A percentile compares a stretch with the other conserved stretches of the same genome.
Evolutionary conservation across 192 early-diverging fungal species (phyloP).

Genomic region (Dissophora ornata): DNA sequence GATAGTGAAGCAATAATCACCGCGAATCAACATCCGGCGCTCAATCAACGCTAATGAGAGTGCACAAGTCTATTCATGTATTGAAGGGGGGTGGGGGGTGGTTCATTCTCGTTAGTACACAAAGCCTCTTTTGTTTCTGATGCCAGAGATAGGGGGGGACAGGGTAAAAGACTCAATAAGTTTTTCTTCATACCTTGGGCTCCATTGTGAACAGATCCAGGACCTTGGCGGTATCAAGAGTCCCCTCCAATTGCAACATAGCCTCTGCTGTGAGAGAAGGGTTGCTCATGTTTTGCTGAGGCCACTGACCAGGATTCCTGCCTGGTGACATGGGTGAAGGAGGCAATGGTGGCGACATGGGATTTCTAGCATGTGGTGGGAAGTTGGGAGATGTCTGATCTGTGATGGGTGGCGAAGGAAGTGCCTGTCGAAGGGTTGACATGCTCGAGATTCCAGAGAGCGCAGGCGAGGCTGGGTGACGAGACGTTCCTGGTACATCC

Average conservation of each 20-base stretch:
- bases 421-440: constrained; percentile 33
- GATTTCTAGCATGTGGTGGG: constrained; percentile 11
- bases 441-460: constrained; percentile 50
- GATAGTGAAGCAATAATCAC: constrained; percentile 35
- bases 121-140: too few relatives aligned
- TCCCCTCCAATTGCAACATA: constrained; percentile 51
- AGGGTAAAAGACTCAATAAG: too few relatives aligned
- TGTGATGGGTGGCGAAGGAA: constrained; percentile 45
- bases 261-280: constrained; percentile 8
- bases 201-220: constrained; percentile 62
- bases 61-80: constrained; percentile 34
- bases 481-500: constrained; percentile 49
- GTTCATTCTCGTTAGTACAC: constrained; percentile 9
- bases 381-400: constrained; percentile 30
- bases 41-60: constrained; percentile 35
- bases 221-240: constrained; percentile 55
- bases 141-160: too few relatives aligned
- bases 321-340: constrained; percentile 45
- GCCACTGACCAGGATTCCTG: constrained; percentile 22
- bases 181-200: constrained; percentile 65
- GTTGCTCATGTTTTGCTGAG: neutral
- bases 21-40: constrained; percentile 38
- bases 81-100: constrained; percentile 11
- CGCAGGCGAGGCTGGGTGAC: constrained; percentile 46
- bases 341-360: constrained; percentile 29